Conservation (phyloP, 2,329 filamentous ascomycete genomes). For the Drechmeria coniospora region DNA sequence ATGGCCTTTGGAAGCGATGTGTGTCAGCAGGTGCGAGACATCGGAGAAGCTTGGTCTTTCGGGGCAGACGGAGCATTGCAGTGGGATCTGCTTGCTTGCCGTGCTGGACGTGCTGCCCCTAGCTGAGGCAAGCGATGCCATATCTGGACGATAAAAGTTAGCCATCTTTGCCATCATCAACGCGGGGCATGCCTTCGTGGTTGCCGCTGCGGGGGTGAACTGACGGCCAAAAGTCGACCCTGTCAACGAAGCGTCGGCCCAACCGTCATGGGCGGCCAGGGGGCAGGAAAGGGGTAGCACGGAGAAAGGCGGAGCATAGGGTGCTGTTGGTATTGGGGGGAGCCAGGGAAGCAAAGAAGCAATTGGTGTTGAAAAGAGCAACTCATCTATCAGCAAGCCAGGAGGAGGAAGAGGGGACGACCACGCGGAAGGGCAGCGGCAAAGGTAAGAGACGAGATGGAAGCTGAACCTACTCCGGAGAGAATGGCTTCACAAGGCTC, state of each 20-base stretch:
- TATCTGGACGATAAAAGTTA: slow-evolving; percentile 13
- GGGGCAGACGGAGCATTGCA: slow-evolving; percentile 72
- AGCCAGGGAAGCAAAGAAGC: slow-evolving; percentile 11
- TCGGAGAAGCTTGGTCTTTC: slow-evolving; percentile 73
- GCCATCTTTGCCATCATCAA: background rate
- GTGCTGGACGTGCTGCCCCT: slow-evolving; percentile 8
- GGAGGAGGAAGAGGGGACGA: slow-evolving; percentile 2
- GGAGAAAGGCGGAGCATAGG: slow-evolving; percentile 4
- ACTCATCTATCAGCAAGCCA: slow-evolving; percentile 7
- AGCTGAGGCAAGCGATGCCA: slow-evolving; percentile 18
- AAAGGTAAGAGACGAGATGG: too few species aligned
- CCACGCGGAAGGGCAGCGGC: too few species aligned
- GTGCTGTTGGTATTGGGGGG: slow-evolving; percentile 3
- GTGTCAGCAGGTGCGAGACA: slow-evolving; percentile 79
- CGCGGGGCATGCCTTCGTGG: too few species aligned
- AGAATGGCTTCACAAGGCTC: too few species aligned
- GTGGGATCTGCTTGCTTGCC: slow-evolving; percentile 35
- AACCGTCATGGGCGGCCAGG: slow-evolving; percentile 1
- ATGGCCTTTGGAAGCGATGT: slow-evolving; percentile 86
- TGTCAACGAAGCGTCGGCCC: background rate
- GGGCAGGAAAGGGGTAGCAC: slow-evolving; percentile 14
- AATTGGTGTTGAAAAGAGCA: slow-evolving; percentile 11
- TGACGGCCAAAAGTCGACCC: slow-evolving; percentile 1
- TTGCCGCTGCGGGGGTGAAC: background rate
- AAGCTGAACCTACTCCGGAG: too few species aligned